These are phyloP conservation scores for Ophiostoma quercus DNA, from an alignment of 2,329 filamentous ascomycete genomes.

Conservation along the genomic window DNA sequence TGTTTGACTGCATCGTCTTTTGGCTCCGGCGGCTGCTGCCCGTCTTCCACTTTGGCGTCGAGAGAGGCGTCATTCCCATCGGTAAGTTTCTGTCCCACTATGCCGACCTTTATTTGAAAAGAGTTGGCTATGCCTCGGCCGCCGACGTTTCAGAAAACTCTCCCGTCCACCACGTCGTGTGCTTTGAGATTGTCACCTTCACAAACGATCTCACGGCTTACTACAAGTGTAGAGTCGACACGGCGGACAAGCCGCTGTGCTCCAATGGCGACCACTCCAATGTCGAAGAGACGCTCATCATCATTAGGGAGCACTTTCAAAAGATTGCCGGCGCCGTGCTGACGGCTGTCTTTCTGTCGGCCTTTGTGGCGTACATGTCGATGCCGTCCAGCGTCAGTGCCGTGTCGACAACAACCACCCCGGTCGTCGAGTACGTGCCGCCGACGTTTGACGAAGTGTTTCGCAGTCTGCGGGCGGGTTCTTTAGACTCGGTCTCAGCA, in stretches of 20 bases:
- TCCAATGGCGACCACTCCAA: slow-evolving; percentile 21
- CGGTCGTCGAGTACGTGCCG: too few relatives aligned
- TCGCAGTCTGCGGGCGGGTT: too few relatives aligned
- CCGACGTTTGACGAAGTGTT: too few relatives aligned
- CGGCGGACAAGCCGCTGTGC: neutral
- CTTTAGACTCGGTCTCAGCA: too few relatives aligned
- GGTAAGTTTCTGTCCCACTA: neutral
- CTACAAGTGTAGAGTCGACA: neutral
- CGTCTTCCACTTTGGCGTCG: too few relatives aligned
- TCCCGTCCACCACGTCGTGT: neutral
- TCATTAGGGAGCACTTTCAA: slow-evolving; percentile 11
- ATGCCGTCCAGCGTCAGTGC: neutral
- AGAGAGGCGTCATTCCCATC: neutral
- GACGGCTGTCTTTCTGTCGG: neutral
- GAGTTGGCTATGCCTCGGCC: neutral
- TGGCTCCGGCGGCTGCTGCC: neutral
- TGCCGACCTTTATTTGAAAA: neutral
- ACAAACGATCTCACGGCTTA: neutral
- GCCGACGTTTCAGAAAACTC: neutral
- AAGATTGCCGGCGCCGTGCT: slow-evolving; percentile 5
- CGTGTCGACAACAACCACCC: too few relatives aligned
- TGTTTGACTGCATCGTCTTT: slow-evolving; percentile 1
- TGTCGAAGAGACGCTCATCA: slow-evolving; percentile 19
- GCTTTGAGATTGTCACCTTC: neutral
- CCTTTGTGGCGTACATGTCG: neutral